Base-by-base conservation (phyloP, 2,329 filamentous ascomycete genomes). In the Aspergillus niger region DNA sequence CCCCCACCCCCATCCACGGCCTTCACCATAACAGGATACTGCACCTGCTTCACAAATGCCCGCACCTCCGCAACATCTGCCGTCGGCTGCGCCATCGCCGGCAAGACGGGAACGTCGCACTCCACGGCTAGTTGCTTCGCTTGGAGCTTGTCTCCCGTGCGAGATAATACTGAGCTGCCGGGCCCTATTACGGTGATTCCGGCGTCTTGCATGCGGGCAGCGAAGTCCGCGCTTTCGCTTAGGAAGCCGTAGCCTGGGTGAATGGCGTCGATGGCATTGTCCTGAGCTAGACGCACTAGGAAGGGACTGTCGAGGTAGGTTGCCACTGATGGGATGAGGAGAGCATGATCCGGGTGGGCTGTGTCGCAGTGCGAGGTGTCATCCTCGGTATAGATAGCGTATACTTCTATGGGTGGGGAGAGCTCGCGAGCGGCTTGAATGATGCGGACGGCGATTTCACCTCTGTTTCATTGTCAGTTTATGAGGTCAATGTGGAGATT, bases 181-280 rank as follows among this genome's bases (percentile, higher is more conserved):
- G 85, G 85, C 0, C 85, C 85, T 8, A 86, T 76, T 1, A 86
- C 82, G 8, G 80, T 69, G 1, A 80, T 75, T 1, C 76, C 74
- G 0, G 77, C 79, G 59, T 84, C 80, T 3, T 80, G 74, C 76
- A 84, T 80, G 11, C 78, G 72, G 41, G 66, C 69, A 0, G 82
- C 77, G 54, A 87, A 85, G 0, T 81, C 79, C 2, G 81, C 75
- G 22, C 77, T 83, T 66, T 87, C 85, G 11, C 82, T 84, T 1
- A 87, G 74, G 72, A 96, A 87, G 8, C 85, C 85, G 73, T 87
- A 87, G 4, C 84, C 85, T 0, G 85, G 84, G 69, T 86, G 84
- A 0, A 87, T 76, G 2, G 83, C 77, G 65, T 86, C 83, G 48
- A 87, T 84, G 0, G 73, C 64, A 67, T 86, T 70, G 39, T 82